phyloP scores from a whole-genome alignment of 129 eudicot species.

The Silybum marianum region DNA sequence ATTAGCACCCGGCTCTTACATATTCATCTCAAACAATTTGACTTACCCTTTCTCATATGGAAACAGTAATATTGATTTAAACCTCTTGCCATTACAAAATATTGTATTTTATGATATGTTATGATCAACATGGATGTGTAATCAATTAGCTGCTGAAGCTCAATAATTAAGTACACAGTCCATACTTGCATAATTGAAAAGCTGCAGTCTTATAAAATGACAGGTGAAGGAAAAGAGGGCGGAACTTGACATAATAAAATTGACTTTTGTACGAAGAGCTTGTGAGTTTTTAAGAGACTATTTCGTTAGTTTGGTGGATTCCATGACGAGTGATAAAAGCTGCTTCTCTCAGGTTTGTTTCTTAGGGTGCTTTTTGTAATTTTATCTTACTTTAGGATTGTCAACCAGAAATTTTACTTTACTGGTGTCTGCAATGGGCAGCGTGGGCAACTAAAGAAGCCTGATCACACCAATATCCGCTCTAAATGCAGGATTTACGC shows the following conservation, averaged over 20 bases:
- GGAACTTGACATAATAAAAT: conserved; percentile 69
- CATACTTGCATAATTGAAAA: not conserved
- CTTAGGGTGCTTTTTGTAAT: not conserved
- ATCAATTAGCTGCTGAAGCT: not conserved
- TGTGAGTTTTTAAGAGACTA: conserved; percentile 75
- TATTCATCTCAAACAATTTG: too few relatives aligned
- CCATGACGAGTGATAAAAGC: conserved; percentile 76
- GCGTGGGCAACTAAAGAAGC: conserved; percentile 88
- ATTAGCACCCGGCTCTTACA: too few relatives aligned
- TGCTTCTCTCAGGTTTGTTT: conserved; percentile 71
- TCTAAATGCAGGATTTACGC: conserved; percentile 79
- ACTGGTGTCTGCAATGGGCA: conserved; percentile 38
- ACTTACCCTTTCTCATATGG: too few relatives aligned
- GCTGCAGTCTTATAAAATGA: conserved; percentile 11
- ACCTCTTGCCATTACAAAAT: too few relatives aligned
- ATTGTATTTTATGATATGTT: not conserved
- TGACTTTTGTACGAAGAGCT: conserved; percentile 74
- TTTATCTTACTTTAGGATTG: not conserved
- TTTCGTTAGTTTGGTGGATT: conserved; percentile 76
- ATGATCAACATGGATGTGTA: not conserved
- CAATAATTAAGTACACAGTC: not conserved
- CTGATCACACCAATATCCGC: conserved; percentile 80
- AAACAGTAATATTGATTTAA: too few relatives aligned
- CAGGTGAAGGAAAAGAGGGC: conserved; percentile 88
- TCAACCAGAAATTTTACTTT: conserved; percentile 15